Evolutionary conservation across 345 rosid genomes (phyloP), one percentile per base, ranked within the genome.

Genomic region (Raphanus raphanistrum): DNA sequence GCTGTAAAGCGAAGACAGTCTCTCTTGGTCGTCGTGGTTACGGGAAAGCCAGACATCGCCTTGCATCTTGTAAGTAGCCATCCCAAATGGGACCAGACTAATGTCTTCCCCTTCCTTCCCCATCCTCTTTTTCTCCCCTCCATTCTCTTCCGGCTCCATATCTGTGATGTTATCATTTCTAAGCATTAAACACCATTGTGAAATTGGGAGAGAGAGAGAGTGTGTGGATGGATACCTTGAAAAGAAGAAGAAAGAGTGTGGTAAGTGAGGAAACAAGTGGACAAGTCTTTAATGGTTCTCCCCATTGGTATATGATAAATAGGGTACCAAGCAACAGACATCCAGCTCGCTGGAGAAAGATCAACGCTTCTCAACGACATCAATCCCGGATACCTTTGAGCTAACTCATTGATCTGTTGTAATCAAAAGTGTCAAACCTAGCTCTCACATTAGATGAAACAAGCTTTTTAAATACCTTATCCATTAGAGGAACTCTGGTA

Each of bases 311-410:
- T 95, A 84, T 91, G 99, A 75, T 95, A 95, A 16, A 95, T 95
- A 0, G 99, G 99, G 66, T 95, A 95, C 99, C 99, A 95, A 5
- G 98, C 94, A 57, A 95, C 97, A 0, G 99, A 92, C 98, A 95
- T 95, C 99, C 99, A 95, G 74, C 97, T 95, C 6, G 98, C 99
- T 0, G 99, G 99, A 6, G 99, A 95, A 84, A 95, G 99, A 87
- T 95, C 98, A 4, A 95, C 94, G 64, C 94, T 92, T 85, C 94
- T 88, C 79, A 95, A 79, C 12, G 97, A 87, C 90, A 87, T 90
- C 87, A 95, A 83, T 26, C 97, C 98, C 0, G 92, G 92, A 81
- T 79, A 85, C 81, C 87, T 86, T 71, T 75, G 83, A 82, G 97
- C 85, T 41, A 91, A 75, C 66, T 84, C 97, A 50, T 81, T 90